Base-by-base conservation (phyloP, 257 asterid species). In the Solanum raphanifolium region DNA sequence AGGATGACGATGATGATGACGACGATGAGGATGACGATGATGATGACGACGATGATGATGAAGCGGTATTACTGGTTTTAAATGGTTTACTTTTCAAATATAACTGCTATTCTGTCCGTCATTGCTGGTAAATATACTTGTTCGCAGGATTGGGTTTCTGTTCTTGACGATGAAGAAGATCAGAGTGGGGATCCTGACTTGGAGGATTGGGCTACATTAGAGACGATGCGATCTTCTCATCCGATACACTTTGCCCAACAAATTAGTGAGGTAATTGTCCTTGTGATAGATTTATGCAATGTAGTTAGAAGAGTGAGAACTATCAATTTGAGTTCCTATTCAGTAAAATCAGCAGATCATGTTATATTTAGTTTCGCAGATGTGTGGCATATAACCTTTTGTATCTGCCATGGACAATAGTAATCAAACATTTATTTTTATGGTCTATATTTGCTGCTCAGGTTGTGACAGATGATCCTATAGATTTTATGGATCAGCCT, bases 201-300 rank as follows among this genome's bases (percentile, higher is more conserved):
- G 21, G 99, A 98, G 74, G 98, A 97, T 90, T 97, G 99, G 99
- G 98, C 98, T 89, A 94, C 95, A 87, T 91, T 97, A 94, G 98
- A 95, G 89, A 97, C 99, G 0, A 95, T 95, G 99, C 94, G 95
- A 74, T 91, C 98, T 90, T 94, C 98, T 90, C 99, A 97, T 93
- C 99, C 99, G 32, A 95, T 97, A 93, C 89, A 94, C 90, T 97
- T 97, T 76, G 98, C 99, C 92, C 93, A 92, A 89, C 95, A 91
- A 90, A 87, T 97, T 68, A 86, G 98, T 27, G 99, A 97, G 92
- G 99, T 97, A 81, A 46, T 43, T 81, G 85, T 81, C 68, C 84
- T 78, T 25, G 11, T 81, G 68, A 46, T 81, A 81, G 55, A 29
- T 46, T 79, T 46, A 27, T 43, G 39, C 41, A 46, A 16, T 10